These are phyloP conservation scores for Astrephomene gubernaculifera DNA, from an alignment of 139 green algal species.

Conservation along the genomic window DNA sequence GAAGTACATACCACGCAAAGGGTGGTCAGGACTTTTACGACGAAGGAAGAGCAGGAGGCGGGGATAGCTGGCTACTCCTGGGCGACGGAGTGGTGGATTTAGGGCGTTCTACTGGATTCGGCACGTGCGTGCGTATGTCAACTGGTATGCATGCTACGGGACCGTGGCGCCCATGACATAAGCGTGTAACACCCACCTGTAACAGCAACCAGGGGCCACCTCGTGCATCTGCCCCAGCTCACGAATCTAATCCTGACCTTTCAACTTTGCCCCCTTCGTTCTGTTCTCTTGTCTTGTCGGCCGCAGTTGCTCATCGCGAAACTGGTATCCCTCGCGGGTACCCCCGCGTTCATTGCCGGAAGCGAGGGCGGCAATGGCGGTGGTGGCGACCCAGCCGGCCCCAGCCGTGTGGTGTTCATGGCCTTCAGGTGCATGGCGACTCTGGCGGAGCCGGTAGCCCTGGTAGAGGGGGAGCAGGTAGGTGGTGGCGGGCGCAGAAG, in stretches of 20 bases:
- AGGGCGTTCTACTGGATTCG: neutral
- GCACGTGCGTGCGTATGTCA: neutral
- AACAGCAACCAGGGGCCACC: too few species aligned
- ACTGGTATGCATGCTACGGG: neutral
- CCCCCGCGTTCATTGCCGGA: neutral
- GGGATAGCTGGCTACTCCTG: too few species aligned
- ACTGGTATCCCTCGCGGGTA: neutral
- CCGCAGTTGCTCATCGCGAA: neutral
- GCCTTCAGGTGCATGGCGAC: neutral
- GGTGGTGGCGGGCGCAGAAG: neutral
- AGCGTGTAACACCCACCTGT: too few species aligned
- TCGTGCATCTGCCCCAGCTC: too few species aligned
- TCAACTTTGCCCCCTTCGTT: neutral
- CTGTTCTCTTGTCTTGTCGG: neutral
- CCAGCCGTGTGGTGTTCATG: constrained; percentile 1
- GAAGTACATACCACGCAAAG: too few species aligned
- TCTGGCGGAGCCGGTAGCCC: constrained; percentile 23
- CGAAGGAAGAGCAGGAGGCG: too few species aligned
- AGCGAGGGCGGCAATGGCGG: neutral
- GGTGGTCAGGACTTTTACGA: too few species aligned
- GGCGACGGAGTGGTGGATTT: neutral
- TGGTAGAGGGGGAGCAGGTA: constrained; percentile 18
- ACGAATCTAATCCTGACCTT: neutral
- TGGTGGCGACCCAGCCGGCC: neutral
- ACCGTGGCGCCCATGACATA: too few species aligned